Conservation (phyloP, 2,329 filamentous ascomycete genomes). For the Epicoccum sorghinum region DNA sequence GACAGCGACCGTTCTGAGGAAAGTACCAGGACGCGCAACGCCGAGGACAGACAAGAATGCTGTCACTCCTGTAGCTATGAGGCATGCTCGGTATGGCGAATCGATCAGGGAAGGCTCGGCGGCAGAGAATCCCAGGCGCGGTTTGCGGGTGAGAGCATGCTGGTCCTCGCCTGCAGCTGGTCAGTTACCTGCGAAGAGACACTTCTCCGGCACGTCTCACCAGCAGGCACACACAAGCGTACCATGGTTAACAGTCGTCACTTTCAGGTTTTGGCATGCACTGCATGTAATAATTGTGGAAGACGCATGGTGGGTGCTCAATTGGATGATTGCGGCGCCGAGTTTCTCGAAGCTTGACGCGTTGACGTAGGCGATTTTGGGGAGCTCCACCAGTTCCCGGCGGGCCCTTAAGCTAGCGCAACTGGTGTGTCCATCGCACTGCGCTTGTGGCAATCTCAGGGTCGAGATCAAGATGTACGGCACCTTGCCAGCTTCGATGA, state of each 20-base stretch:
- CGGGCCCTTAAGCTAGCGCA: neutral
- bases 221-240: constrained; percentile 31
- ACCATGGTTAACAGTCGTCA: constrained; percentile 23
- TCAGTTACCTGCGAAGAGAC: constrained; percentile 7
- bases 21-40: constrained; percentile 24
- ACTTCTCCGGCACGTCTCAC: constrained; percentile 3
- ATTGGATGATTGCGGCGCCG: neutral
- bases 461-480: too few relatives aligned
- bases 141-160: constrained; percentile 17
- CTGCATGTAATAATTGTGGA: neutral
- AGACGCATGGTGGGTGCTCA: neutral
- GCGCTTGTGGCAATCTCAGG: neutral
- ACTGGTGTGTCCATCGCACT: constrained; percentile 6
- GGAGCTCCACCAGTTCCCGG: neutral
- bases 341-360: constrained; percentile 5
- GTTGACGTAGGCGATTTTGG: constrained; percentile 15
- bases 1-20: constrained; percentile 21
- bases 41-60: constrained; percentile 22
- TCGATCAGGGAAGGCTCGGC: constrained; percentile 15
- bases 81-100: constrained; percentile 11
- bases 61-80: constrained; percentile 17
- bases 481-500: too few relatives aligned
- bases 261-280: neutral
- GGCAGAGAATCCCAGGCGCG: constrained; percentile 8
- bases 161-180: constrained; percentile 27